Percentiles rank a stretch among this genome's conserved stretches.
These are phyloP conservation scores for Litsea cubeba DNA, from an alignment of 164 flowering plant genomes.

Conservation along the genomic window DNA sequence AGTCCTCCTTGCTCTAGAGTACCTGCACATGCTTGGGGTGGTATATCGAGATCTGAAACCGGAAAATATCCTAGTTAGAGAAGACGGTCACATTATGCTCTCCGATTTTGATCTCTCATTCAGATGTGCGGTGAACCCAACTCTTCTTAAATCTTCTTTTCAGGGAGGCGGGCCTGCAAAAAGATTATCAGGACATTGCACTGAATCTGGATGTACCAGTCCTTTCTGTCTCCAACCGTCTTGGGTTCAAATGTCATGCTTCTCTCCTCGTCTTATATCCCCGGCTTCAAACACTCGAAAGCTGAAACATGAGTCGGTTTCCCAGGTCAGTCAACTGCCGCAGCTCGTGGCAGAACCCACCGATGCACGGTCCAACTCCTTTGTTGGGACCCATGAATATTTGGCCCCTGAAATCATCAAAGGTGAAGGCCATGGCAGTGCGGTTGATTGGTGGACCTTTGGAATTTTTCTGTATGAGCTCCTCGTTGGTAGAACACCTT, in stretches of 20 bases:
- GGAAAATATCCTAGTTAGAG: conserved; percentile 80
- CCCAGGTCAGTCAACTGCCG: conserved; percentile 54
- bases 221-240: conserved; percentile 82
- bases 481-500: conserved; percentile 73
- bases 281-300: conserved; percentile 43
- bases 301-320: conserved; percentile 37
- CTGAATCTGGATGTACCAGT: conserved; percentile 65
- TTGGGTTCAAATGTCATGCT: conserved; percentile 66
- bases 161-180: conserved; percentile 33
- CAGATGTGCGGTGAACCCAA: conserved; percentile 62
- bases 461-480: conserved; percentile 85
- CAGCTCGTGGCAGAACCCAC: conserved; percentile 90
- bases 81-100: conserved; percentile 93
- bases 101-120: conserved; percentile 84
- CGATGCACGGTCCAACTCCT: conserved; percentile 78
- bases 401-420: conserved; percentile 85
- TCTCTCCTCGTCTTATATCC: conserved; percentile 50
- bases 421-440: conserved; percentile 85
- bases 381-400: conserved; percentile 93
- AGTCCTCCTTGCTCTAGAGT: conserved; percentile 82
- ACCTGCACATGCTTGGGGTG: conserved; percentile 91
- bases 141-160: conserved; percentile 42
- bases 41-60: conserved; percentile 91
- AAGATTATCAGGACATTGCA: conserved; percentile 42
- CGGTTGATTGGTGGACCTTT: conserved; percentile 94